A percentile compares a stretch with the other conserved stretches of the same genome.
Evolutionary conservation across 140 eudicot species (phyloP).

Genomic region (Ambrosia hybrid): DNA sequence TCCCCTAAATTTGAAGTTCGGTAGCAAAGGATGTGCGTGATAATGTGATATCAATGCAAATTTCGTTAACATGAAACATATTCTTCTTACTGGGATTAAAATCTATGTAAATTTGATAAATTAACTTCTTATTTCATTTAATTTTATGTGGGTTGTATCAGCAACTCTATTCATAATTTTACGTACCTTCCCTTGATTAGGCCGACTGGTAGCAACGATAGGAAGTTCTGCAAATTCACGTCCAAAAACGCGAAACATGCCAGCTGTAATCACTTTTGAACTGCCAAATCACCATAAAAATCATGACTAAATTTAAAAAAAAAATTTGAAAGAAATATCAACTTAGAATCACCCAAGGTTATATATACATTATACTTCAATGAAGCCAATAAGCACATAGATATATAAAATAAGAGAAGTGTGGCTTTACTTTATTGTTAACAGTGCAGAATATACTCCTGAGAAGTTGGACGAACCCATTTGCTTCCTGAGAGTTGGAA

Average conservation of each 20-base stretch:
- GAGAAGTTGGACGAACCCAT: constrained; percentile 68
- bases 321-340: too few relatives aligned
- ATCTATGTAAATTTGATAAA: not conserved
- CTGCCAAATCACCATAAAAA: constrained; percentile 43
- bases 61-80: not conserved
- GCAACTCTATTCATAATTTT: not conserved
- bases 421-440: constrained; percentile 55
- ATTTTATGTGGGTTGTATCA: not conserved
- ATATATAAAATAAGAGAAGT: not conserved
- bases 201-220: constrained; percentile 65
- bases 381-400: not conserved
- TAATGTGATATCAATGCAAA: not conserved
- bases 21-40: not conserved
- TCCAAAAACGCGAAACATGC: constrained; percentile 69
- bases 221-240: constrained; percentile 62
- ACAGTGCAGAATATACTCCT: constrained; percentile 74
- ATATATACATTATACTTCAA: not conserved
- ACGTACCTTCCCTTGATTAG: constrained; percentile 66
- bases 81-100: not conserved
- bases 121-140: not conserved
- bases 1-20: not conserved
- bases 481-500: constrained; percentile 42
- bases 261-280: constrained; percentile 70
- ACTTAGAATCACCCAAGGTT: not conserved
- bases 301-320: not conserved